Evolutionary conservation across 2,329 filamentous ascomycete genomes (phyloP).

Genomic region (Apiospora malaysiana): DNA sequence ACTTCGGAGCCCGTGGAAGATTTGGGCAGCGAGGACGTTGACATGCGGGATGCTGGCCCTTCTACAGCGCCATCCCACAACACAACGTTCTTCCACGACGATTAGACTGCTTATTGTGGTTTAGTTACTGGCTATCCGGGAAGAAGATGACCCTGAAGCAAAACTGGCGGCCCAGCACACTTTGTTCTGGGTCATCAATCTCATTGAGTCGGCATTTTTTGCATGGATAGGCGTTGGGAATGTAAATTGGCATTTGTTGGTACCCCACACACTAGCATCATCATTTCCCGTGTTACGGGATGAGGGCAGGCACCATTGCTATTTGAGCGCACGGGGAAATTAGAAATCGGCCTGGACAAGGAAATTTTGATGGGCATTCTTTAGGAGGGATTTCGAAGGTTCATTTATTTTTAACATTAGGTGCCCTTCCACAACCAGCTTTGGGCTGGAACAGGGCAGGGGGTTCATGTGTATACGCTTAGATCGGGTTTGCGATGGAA

Average conservation of each 20-base stretch:
- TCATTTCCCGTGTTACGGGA: neutral
- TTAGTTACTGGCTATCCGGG: neutral
- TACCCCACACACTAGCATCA: conserved; percentile 15
- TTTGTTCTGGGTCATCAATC: neutral
- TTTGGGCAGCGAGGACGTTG: conserved; percentile 52
- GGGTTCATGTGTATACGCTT: conserved; percentile 12
- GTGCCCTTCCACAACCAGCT: neutral
- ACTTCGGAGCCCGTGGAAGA: conserved; percentile 36
- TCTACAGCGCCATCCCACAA: conserved; percentile 58
- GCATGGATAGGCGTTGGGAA: conserved; percentile 14
- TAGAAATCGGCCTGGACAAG: conserved; percentile 5
- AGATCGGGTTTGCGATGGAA: neutral
- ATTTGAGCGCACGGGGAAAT: neutral
- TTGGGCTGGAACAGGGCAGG: neutral
- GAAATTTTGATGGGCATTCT: conserved; percentile 3
- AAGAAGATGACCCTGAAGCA: neutral
- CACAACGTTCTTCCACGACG: conserved; percentile 58
- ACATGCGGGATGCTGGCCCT: conserved; percentile 62
- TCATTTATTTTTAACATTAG: neutral
- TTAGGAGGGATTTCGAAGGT: neutral
- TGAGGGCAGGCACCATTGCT: conserved; percentile 17
- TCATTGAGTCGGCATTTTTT: neutral
- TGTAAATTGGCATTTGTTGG: conserved; percentile 17
- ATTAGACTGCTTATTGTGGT: conserved; percentile 32
- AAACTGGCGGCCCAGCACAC: neutral